Evolutionary conservation across 2,329 filamentous ascomycete species (phyloP).

Genomic region (Trichoderma oligosporum): DNA sequence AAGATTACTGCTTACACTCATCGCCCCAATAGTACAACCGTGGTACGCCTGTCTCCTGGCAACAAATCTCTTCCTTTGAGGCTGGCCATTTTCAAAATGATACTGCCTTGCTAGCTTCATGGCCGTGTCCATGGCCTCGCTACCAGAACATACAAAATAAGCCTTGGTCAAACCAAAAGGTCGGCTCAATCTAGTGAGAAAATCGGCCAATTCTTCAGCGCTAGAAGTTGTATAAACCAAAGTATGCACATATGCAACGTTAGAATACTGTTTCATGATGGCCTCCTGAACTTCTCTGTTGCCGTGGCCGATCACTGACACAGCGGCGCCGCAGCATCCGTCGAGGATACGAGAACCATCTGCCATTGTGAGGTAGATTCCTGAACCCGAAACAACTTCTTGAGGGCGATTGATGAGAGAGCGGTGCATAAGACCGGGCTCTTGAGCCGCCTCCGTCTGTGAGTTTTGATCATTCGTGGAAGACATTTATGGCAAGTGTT

Average conservation of each 20-base stretch:
- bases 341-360: conserved; percentile 54
- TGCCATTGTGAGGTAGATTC: conserved; percentile 35
- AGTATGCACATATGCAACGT: conserved; percentile 46
- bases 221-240: conserved; percentile 48
- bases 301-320: conserved; percentile 57
- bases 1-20: conserved; percentile 61
- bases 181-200: conserved; percentile 37
- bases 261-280: conserved; percentile 54
- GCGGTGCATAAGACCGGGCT: conserved; percentile 33
- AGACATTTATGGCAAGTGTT: not conserved
- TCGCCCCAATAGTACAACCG: conserved; percentile 56
- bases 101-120: conserved; percentile 50
- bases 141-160: conserved; percentile 34
- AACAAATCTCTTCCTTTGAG: conserved; percentile 39
- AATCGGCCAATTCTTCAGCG: conserved; percentile 35
- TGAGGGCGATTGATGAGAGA: conserved; percentile 30
- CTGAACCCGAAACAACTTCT: conserved; percentile 42
- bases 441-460: not conserved
- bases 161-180: conserved; percentile 36
- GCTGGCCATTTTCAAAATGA: conserved; percentile 39
- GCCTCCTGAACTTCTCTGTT: conserved; percentile 57
- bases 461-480: not conserved
- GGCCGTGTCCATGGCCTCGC: conserved; percentile 45
- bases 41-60: conserved; percentile 44
- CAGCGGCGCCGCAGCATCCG: conserved; percentile 66